phyloP scores from a whole-genome alignment of 208 protist species.

The Crithidia expoeki region DNA sequence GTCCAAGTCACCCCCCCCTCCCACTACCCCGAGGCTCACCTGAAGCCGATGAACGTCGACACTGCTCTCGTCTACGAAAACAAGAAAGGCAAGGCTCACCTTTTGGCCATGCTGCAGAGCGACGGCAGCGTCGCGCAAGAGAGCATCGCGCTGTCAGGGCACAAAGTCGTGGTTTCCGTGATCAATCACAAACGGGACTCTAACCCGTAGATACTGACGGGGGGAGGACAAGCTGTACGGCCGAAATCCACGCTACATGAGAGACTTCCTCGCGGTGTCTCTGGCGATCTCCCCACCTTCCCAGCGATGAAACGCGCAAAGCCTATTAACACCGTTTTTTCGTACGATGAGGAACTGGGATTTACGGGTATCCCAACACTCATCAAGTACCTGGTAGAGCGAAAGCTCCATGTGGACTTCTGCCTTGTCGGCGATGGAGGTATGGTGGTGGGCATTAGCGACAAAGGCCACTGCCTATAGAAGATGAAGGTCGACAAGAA shows the following conservation, averaged over 20 bases:
- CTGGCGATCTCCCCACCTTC: conserved; percentile 45
- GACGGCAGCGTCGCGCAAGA: conserved; percentile 42
- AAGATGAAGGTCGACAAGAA: conserved; percentile 45
- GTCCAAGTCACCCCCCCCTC: conserved; percentile 44
- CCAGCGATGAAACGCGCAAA: conserved; percentile 48
- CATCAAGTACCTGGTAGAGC: conserved; percentile 32
- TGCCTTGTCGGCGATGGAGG: conserved; percentile 43
- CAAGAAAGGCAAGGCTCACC: conserved; percentile 43
- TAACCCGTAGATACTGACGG: conserved; percentile 55
- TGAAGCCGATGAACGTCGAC: conserved; percentile 26
- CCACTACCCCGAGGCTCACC: conserved; percentile 34
- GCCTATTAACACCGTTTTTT: conserved; percentile 55
- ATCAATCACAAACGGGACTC: conserved; percentile 59
- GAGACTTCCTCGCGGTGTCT: conserved; percentile 53
- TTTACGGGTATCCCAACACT: conserved; percentile 39
- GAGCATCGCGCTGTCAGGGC: conserved; percentile 58
- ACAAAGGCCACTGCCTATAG: conserved; percentile 41
- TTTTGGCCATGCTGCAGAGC: conserved; percentile 45
- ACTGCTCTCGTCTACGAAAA: conserved; percentile 32
- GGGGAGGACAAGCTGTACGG: conserved; percentile 64
- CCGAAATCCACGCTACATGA: conserved; percentile 61
- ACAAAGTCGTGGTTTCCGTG: conserved; percentile 69
- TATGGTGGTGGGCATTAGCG: conserved; percentile 35
- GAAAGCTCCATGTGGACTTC: conserved; percentile 34
- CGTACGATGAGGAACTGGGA: conserved; percentile 55